phyloP scores from a whole-genome alignment of 306 rosid genomes.

The Cucurbita argyrosperma region DNA sequence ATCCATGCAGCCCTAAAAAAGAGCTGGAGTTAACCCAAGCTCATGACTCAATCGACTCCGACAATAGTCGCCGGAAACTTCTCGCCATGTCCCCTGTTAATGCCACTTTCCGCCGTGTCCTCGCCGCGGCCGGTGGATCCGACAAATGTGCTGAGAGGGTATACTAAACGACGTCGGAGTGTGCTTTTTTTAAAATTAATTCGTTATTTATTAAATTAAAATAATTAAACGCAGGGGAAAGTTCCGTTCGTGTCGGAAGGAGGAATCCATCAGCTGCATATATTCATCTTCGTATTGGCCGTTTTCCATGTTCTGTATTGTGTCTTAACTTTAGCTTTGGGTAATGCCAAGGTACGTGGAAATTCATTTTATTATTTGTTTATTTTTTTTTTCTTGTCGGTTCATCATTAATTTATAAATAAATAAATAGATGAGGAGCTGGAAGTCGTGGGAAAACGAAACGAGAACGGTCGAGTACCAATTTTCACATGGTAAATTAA shows the following conservation, averaged over 20 bases:
- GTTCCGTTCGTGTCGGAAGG: conserved; percentile 54
- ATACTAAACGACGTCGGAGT: no score
- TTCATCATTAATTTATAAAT: no score
- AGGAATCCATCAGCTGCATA: conserved; percentile 80
- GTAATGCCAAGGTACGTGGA: conserved; percentile 45
- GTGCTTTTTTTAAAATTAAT: no score
- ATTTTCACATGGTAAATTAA: conserved; percentile 58
- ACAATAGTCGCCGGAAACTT: conserved; percentile 23
- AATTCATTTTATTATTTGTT: background rate
- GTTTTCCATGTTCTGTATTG: conserved; percentile 61
- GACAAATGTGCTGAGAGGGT: conserved; percentile 32
- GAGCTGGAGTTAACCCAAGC: background rate
- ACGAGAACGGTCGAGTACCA: conserved; percentile 68
- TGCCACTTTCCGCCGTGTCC: conserved; percentile 27
- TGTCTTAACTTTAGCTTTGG: conserved; percentile 56
- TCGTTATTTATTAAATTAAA: no score
- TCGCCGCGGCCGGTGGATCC: conserved; percentile 28
- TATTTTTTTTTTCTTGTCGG: background rate
- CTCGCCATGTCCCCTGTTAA: conserved; percentile 10
- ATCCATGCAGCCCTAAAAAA: conserved; percentile 30
- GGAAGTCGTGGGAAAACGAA: conserved; percentile 89
- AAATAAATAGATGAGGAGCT: conserved; percentile 55
- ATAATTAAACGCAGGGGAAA: conserved; percentile 28
- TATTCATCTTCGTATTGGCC: conserved; percentile 69
- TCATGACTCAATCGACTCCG: background rate